Conservation (phyloP, 805 yeast species). For the Metschnikowia proteae region DNA sequence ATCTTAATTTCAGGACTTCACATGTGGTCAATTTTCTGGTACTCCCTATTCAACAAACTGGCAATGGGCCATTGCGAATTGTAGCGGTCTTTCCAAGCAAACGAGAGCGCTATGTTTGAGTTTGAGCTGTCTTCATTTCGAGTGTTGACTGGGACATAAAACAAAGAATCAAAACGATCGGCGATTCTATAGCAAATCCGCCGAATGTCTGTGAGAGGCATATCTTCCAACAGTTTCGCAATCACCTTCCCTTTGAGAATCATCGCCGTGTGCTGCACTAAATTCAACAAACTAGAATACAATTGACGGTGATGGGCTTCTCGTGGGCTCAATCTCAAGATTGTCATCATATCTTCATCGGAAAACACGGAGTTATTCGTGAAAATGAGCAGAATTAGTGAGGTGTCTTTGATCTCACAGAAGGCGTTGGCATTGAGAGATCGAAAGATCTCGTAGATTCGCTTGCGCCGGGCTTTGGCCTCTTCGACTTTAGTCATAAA, state of each 20-base stretch:
- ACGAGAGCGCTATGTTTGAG: conserved; percentile 11
- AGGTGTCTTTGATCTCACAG: conserved; percentile 12
- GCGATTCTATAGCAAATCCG: conserved; percentile 25
- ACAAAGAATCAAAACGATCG: conserved; percentile 20
- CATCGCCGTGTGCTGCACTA: conserved; percentile 11
- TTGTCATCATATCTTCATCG: conserved; percentile 13
- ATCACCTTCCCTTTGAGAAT: conserved; percentile 5
- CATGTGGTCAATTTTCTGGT: not conserved
- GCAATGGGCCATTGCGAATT: conserved; percentile 30
- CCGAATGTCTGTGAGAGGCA: conserved; percentile 26
- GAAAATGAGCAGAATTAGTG: conserved; percentile 13
- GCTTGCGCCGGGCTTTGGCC: conserved; percentile 10
- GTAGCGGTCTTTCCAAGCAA: conserved; percentile 22
- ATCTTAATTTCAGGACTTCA: not conserved
- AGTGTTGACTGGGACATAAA: conserved; percentile 22
- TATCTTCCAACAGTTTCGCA: conserved; percentile 13
- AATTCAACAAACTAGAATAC: conserved; percentile 7
- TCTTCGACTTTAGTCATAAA: conserved; percentile 9
- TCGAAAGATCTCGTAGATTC: conserved; percentile 7
- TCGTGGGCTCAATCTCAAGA: conserved; percentile 6
- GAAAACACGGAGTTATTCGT: conserved; percentile 5
- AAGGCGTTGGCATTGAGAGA: conserved; percentile 4
- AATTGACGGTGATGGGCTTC: conserved; percentile 7
- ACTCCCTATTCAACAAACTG: conserved; percentile 19
- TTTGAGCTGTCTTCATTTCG: conserved; percentile 6